Evolutionary conservation across 495 filamentous ascomycete genomes (phyloP).

Genomic region (Aspergillus heteromorphus): DNA sequence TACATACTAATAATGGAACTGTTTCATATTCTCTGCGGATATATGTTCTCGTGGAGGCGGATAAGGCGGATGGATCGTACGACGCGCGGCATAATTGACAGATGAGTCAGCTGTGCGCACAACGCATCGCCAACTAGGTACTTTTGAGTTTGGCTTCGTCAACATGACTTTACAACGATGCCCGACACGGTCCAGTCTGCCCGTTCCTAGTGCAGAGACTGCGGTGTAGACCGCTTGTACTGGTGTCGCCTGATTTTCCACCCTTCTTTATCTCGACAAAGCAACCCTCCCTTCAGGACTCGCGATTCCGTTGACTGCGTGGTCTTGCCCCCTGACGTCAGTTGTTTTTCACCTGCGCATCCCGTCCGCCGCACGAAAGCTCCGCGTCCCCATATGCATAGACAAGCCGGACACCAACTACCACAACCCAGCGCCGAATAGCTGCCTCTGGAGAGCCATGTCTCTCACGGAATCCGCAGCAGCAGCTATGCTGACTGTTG

Average conservation of each 20-base stretch:
- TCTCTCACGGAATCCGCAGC: conserved; percentile 29
- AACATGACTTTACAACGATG: conserved; percentile 5
- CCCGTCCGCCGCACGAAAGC: conserved; percentile 8
- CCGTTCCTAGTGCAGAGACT: background rate
- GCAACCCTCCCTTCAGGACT: background rate
- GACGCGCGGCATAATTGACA: too few relatives aligned
- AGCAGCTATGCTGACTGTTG: conserved; percentile 21
- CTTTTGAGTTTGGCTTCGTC: conserved; percentile 8
- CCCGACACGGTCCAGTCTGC: background rate
- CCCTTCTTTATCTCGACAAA: background rate
- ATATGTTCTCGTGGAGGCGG: too few relatives aligned
- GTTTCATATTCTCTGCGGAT: background rate
- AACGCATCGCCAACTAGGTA: conserved; percentile 6
- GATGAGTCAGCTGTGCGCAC: conserved; percentile 13
- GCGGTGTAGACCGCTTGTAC: background rate
- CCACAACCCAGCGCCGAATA: background rate
- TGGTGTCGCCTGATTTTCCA: background rate
- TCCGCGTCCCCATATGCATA: conserved; percentile 17
- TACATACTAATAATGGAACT: background rate
- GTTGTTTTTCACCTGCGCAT: conserved; percentile 16
- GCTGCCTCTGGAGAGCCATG: conserved; percentile 18
- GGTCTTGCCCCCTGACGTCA: conserved; percentile 27
- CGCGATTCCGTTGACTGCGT: conserved; percentile 9
- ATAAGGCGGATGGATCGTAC: background rate
- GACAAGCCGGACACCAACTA: conserved; percentile 9